These are phyloP conservation scores for Aspergillus jensenii DNA, from an alignment of 2,329 filamentous ascomycete genomes.

Conservation along the genomic window DNA sequence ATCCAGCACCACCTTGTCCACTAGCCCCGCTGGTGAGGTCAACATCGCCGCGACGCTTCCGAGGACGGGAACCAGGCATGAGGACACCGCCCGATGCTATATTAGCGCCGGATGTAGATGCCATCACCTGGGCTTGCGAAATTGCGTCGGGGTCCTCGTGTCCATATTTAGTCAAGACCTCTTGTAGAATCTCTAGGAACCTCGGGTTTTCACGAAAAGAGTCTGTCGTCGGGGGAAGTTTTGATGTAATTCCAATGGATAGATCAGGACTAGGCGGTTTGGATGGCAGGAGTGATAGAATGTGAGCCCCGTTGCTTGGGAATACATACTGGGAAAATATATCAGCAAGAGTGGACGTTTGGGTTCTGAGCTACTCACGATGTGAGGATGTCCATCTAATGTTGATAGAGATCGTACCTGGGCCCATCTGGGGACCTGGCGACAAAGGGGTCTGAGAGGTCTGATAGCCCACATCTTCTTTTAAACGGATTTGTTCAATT, in stretches of 20 bases:
- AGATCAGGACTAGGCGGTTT: constrained; percentile 54
- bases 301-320: constrained; percentile 38
- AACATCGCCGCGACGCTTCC: constrained; percentile 35
- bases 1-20: constrained; percentile 58
- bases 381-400: constrained; percentile 39
- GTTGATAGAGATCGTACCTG: constrained; percentile 37
- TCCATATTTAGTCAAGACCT: constrained; percentile 55
- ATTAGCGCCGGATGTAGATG: constrained; percentile 57
- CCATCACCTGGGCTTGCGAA: constrained; percentile 60
- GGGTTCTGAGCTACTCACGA: constrained; percentile 30
- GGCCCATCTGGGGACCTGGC: constrained; percentile 24
- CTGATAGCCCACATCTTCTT: constrained; percentile 27
- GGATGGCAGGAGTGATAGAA: constrained; percentile 59
- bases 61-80: constrained; percentile 38
- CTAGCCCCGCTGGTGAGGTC: constrained; percentile 57
- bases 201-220: constrained; percentile 57
- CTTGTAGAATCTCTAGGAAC: constrained; percentile 58
- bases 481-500: background rate
- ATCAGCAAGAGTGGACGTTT: constrained; percentile 15
- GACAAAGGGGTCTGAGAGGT: constrained; percentile 16
- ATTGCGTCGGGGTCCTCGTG: constrained; percentile 56
- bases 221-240: constrained; percentile 57
- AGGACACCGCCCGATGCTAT: constrained; percentile 53
- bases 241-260: constrained; percentile 55
- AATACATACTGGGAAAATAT: constrained; percentile 49